Percentiles rank a stretch among this genome's conserved stretches.
phyloP scores from a whole-genome alignment of 306 rosid species.

The Pachyrhizus erosus region DNA sequence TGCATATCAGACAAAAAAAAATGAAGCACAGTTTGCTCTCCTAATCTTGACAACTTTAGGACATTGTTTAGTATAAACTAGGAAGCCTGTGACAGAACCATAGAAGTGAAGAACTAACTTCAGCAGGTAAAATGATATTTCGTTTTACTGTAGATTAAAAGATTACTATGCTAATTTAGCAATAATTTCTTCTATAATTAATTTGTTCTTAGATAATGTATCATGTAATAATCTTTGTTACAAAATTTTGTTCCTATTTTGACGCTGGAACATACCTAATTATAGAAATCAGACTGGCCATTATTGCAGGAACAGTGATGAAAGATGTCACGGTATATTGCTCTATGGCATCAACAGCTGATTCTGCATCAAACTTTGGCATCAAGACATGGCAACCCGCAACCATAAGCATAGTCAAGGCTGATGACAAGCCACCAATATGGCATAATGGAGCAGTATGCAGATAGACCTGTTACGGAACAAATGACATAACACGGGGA shows the following conservation, averaged over 20 bases:
- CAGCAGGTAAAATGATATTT: neutral
- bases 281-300: constrained; percentile 64
- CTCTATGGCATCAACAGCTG: constrained; percentile 61
- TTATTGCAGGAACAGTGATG: constrained; percentile 92
- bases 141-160: neutral
- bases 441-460: constrained; percentile 94
- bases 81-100: neutral
- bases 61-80: constrained; percentile 13
- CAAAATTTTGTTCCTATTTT: constrained; percentile 5
- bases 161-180: neutral
- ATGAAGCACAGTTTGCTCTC: neutral
- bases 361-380: constrained; percentile 76
- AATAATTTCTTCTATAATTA: neutral
- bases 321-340: constrained; percentile 71
- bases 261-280: constrained; percentile 57
- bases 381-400: constrained; percentile 86
- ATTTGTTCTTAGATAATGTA: neutral
- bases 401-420: constrained; percentile 79
- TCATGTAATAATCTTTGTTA: neutral
- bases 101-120: neutral
- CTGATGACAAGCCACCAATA: constrained; percentile 90
- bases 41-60: neutral
- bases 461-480: constrained; percentile 71
- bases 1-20: neutral
- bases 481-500: constrained; percentile 4